Evolutionary conservation across 2,329 filamentous ascomycete genomes (phyloP).

Genomic region (Sporothrix brunneoviolacea): DNA sequence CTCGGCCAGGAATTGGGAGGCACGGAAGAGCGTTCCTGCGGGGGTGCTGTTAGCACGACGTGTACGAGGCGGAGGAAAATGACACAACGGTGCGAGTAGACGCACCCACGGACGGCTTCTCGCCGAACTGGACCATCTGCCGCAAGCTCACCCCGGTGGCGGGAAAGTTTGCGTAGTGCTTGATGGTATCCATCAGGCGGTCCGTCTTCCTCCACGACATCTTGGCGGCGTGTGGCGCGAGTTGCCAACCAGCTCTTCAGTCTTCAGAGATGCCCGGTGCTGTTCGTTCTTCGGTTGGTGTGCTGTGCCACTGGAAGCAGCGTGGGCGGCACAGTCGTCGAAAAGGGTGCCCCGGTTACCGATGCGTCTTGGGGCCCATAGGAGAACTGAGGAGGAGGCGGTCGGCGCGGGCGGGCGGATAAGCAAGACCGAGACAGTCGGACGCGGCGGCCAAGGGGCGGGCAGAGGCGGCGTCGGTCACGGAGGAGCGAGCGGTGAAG

Average conservation of each 20-base stretch:
- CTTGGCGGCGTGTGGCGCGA: too few species aligned
- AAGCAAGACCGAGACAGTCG: conserved; percentile 8
- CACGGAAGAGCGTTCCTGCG: conserved; percentile 86
- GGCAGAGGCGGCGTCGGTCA: neutral
- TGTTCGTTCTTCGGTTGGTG: neutral
- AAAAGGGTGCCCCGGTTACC: neutral
- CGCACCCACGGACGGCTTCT: conserved; percentile 82
- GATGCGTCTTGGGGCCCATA: conserved; percentile 5
- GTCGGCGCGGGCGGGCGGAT: conserved; percentile 6
- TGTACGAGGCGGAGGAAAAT: too few species aligned
- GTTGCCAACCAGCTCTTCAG: too few species aligned
- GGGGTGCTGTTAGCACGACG: neutral
- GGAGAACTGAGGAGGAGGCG: neutral
- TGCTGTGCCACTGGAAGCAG: conserved; percentile 9
- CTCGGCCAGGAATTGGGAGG: conserved; percentile 96
- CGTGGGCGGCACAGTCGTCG: neutral
- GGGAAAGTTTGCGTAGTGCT: conserved; percentile 93
- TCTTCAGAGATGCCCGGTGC: neutral
- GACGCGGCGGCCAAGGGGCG: neutral
- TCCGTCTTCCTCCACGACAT: conserved; percentile 95
- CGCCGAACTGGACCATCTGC: conserved; percentile 99
- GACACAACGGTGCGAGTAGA: conserved; percentile 10
- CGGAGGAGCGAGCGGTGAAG: too few species aligned
- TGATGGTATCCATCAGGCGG: conserved; percentile 92
- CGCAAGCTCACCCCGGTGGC: conserved; percentile 92